Evolutionary conservation across 352 stramenopile species (phyloP).

Genomic region (Globisporangium splendens): DNA sequence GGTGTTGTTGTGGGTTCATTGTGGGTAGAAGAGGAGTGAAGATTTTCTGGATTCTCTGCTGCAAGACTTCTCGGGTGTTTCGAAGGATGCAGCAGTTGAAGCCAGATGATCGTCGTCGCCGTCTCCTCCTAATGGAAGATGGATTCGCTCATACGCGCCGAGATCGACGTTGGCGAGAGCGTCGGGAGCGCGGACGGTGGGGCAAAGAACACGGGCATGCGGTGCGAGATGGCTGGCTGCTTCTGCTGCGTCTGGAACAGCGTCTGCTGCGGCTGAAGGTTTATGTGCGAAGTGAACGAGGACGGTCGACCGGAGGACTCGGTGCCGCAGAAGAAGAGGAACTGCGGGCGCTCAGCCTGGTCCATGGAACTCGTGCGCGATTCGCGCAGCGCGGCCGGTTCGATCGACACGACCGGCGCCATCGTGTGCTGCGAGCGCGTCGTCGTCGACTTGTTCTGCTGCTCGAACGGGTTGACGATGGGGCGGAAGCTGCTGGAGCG

Average conservation of each 20-base stretch:
- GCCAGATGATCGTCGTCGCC: background rate
- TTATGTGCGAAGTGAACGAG: constrained; percentile 9
- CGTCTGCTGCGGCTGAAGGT: constrained; percentile 7
- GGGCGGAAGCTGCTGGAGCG: constrained; percentile 25
- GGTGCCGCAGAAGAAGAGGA: constrained; percentile 78
- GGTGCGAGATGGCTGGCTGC: constrained; percentile 50
- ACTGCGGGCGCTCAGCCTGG: constrained; percentile 42
- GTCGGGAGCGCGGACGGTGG: constrained; percentile 11
- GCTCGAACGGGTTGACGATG: constrained; percentile 21
- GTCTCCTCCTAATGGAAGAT: constrained; percentile 18
- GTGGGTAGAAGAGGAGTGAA: background rate
- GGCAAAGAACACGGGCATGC: constrained; percentile 73
- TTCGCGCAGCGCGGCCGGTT: constrained; percentile 6
- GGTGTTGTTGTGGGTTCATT: background rate
- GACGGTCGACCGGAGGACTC: constrained; percentile 25
- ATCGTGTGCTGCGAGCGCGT: background rate
- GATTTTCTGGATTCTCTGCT: background rate
- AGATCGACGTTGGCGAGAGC: constrained; percentile 22
- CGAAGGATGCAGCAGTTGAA: background rate
- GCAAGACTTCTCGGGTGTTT: background rate
- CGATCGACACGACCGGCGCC: background rate
- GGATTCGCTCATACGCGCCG: constrained; percentile 16
- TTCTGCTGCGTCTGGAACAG: background rate
- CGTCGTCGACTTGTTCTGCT: constrained; percentile 3
- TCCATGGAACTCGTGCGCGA: constrained; percentile 28